phyloP scores from a whole-genome alignment of 495 filamentous ascomycete genomes.

The Aspergillus cavernicola region DNA sequence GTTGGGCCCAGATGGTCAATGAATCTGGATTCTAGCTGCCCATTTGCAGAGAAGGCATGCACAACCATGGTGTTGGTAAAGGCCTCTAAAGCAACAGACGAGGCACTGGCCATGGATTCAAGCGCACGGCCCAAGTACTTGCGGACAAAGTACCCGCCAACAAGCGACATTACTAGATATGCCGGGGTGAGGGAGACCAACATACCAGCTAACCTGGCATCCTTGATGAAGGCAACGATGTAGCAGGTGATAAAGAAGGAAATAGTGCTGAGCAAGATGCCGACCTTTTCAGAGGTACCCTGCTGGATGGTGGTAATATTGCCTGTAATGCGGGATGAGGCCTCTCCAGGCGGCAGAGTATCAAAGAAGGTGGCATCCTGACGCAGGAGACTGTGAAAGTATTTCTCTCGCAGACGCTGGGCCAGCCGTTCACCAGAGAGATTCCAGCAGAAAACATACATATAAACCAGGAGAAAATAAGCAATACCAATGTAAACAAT shows the following conservation, averaged over 20 bases:
- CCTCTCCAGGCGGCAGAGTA: constrained; percentile 48
- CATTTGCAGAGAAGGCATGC: constrained; percentile 44
- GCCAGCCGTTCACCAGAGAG: constrained; percentile 58
- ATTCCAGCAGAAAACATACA: constrained; percentile 51
- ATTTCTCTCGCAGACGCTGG: constrained; percentile 53
- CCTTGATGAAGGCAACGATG: constrained; percentile 59
- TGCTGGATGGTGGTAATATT: constrained; percentile 57
- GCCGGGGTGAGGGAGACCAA: constrained; percentile 57
- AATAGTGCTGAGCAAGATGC: constrained; percentile 53
- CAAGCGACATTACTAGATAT: constrained; percentile 58
- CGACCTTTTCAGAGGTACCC: constrained; percentile 64
- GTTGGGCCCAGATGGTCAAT: constrained; percentile 38
- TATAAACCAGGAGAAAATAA: constrained; percentile 57
- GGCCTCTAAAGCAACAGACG: constrained; percentile 44
- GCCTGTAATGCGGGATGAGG: constrained; percentile 51
- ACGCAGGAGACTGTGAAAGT: constrained; percentile 52
- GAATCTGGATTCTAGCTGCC: constrained; percentile 48
- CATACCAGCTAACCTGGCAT: constrained; percentile 37
- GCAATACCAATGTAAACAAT: constrained; percentile 61
- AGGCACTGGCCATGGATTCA: constrained; percentile 42
- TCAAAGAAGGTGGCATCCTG: constrained; percentile 62
- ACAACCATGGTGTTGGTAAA: constrained; percentile 43
- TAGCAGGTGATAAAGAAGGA: constrained; percentile 60
- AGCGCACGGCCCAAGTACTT: constrained; percentile 50
- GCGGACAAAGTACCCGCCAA: constrained; percentile 54